Evolutionary conservation across 148 eudicot species (phyloP), one percentile per base, ranked within the genome.

Genomic region (Euryodendron excelsum): DNA sequence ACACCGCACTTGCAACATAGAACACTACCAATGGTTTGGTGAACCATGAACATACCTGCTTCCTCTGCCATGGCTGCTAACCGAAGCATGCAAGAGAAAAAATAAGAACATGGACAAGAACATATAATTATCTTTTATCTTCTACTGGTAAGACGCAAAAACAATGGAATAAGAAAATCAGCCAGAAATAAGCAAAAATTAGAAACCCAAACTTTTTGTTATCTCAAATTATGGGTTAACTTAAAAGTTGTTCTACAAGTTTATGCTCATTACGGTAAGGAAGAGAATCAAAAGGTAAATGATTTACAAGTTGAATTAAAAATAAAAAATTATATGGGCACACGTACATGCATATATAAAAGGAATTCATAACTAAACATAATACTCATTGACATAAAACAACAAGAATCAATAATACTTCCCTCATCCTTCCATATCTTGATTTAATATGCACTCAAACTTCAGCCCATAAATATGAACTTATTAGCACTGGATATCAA

Each of bases 1-100:
- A 90, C 77, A 10, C 92, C 93, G 79, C 96, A 92, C 74, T 87
- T 88, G 85, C 96, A 92, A 83, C 96, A 92, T 8, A 90, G 66
- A 37, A 92, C 92, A 44, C 69, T 89, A 70, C 94, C 94, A 14
- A 89, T 41, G 13, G 92, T 90, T 27, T 89, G 91, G 21, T 53
- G 77, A 33, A 86, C 90, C 72, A 27, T 47, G 77, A 89, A 89
- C 93, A 89, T 88, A 18, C 93, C 89, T 39, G 78, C 47, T 37
- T 86, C 90, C 8, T 80, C 78, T 0, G 59, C 89, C 93, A 89
- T 91, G 33, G 28, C 82, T 79, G 58, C 78, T 41, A 11, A 34
- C 20, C 55, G 45, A 62, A 59, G 23, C 69, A 75, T 27, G 9
- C 17, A 62, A 60, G 15, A 37, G 58, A 69, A 28, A 28, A 37